These are phyloP conservation scores for Friedmanniomyces endolithicus DNA, from an alignment of 495 filamentous ascomycete genomes.

Conservation along the genomic window DNA sequence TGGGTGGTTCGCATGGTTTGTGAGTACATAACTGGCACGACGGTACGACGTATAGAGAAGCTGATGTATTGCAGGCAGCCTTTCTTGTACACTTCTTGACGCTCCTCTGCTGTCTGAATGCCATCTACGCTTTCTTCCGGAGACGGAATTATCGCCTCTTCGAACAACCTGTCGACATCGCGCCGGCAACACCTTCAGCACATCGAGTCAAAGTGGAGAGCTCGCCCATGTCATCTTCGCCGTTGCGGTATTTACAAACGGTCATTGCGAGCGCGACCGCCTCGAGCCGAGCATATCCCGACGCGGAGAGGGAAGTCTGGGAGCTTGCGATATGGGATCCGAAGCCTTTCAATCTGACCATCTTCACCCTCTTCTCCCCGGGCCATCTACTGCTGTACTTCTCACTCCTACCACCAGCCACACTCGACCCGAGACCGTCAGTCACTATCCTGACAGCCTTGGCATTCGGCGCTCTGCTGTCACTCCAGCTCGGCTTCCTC, in stretches of 20 bases:
- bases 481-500: slow-evolving; percentile 61
- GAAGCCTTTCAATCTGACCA: slow-evolving; percentile 60
- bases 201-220: slow-evolving; percentile 84
- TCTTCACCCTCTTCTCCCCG: slow-evolving; percentile 88
- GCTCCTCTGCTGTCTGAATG: slow-evolving; percentile 55
- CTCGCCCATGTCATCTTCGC: slow-evolving; percentile 64
- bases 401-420: slow-evolving; percentile 66
- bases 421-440: slow-evolving; percentile 66
- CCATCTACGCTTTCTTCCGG: slow-evolving; percentile 68
- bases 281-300: slow-evolving; percentile 69
- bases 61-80: slow-evolving; percentile 40
- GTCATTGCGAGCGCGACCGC: slow-evolving; percentile 54
- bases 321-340: slow-evolving; percentile 91
- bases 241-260: slow-evolving; percentile 60
- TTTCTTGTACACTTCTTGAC: slow-evolving; percentile 56
- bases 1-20: slow-evolving; percentile 64
- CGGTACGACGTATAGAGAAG: background rate
- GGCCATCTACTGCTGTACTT: slow-evolving; percentile 81
- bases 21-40: slow-evolving; percentile 38
- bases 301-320: slow-evolving; percentile 83
- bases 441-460: slow-evolving; percentile 73
- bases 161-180: slow-evolving; percentile 62
- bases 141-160: slow-evolving; percentile 85
- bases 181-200: slow-evolving; percentile 72
- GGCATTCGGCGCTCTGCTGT: slow-evolving; percentile 56